Percentiles rank a stretch among this genome's conserved stretches.
These are phyloP conservation scores for Thermomucor indicae-seudaticae DNA, from an alignment of 371 early-diverging fungal genomes.

Conservation along the genomic window DNA sequence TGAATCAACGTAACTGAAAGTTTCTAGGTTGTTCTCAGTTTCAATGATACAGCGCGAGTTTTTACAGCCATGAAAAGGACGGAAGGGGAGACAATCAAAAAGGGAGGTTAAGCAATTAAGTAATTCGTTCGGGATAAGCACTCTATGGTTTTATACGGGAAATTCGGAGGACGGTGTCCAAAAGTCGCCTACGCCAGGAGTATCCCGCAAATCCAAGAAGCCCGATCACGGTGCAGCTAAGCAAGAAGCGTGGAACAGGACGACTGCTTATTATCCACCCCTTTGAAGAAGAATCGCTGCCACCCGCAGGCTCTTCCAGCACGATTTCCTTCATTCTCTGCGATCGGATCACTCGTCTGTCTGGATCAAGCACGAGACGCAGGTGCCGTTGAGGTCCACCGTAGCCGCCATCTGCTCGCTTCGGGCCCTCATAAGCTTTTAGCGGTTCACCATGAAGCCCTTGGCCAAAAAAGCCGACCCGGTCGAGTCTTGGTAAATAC, in stretches of 20 bases:
- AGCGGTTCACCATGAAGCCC: conserved; percentile 12
- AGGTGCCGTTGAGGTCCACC: conserved; percentile 27
- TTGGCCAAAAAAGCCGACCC: conserved; percentile 49
- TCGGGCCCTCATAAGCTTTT: conserved; percentile 30
- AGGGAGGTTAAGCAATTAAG: too few relatives aligned
- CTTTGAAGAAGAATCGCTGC: background rate
- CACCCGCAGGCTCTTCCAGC: background rate
- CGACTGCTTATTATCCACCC: background rate
- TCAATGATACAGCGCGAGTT: too few relatives aligned
- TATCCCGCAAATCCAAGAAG: background rate
- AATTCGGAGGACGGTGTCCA: background rate
- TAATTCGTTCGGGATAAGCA: too few relatives aligned
- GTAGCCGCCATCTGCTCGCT: conserved; percentile 28
- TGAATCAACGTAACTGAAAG: too few relatives aligned
- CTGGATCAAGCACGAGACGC: conserved; percentile 23
- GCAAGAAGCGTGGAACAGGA: background rate
- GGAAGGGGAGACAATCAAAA: too few relatives aligned
- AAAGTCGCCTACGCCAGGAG: background rate
- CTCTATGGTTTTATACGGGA: too few relatives aligned
- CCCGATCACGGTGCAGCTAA: background rate
- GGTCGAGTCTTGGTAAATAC: conserved; percentile 55
- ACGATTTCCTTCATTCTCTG: conserved; percentile 12
- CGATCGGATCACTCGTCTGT: conserved; percentile 21
- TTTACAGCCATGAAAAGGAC: too few relatives aligned
- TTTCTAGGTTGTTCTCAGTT: too few relatives aligned